A percentile compares a stretch with the other conserved stretches of the same genome.
Conservation (phyloP, 805 yeast species). For the Candida arabinofermentans region DNA sequence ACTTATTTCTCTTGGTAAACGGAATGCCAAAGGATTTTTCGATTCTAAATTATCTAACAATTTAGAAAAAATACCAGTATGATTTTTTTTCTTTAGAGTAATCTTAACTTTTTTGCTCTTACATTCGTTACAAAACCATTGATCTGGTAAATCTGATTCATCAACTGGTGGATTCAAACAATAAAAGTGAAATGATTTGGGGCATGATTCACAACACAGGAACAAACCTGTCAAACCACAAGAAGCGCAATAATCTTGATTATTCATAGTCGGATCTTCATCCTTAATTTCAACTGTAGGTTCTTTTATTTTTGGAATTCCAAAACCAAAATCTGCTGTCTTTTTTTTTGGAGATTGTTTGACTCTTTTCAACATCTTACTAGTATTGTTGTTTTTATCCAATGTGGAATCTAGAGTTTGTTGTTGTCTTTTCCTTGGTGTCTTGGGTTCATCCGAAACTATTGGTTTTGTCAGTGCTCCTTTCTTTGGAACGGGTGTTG, state of each 20-base stretch:
- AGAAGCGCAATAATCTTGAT: slow-evolving; percentile 87
- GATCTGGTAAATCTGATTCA: slow-evolving; percentile 71
- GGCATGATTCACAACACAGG: slow-evolving; percentile 92
- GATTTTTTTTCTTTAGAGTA: slow-evolving; percentile 3
- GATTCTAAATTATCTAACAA: slow-evolving; percentile 55
- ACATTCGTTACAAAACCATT: slow-evolving; percentile 88
- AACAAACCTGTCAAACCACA: slow-evolving; percentile 90
- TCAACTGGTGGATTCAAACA: slow-evolving; percentile 90
- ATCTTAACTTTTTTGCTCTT: slow-evolving; percentile 32
- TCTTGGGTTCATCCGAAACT: slow-evolving; percentile 8
- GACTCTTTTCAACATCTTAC: slow-evolving; percentile 17
- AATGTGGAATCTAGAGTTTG: slow-evolving; percentile 2
- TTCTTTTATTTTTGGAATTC: slow-evolving; percentile 6
- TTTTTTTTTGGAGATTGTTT: slow-evolving; percentile 22
- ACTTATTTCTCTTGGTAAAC: slow-evolving; percentile 63
- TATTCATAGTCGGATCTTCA: slow-evolving; percentile 31
- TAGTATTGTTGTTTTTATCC: not conserved
- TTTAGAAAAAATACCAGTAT: slow-evolving; percentile 49
- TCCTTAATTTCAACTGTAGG: slow-evolving; percentile 7
- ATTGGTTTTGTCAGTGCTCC: slow-evolving; percentile 1
- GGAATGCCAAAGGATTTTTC: slow-evolving; percentile 62
- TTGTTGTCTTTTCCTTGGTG: slow-evolving; percentile 13
- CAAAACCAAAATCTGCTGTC: slow-evolving; percentile 9
- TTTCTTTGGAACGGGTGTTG: slow-evolving; percentile 12
- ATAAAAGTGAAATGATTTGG: slow-evolving; percentile 84